phyloP scores from a whole-genome alignment of 1,284 basidiomycete species.

The Heterobasidion parviporum region DNA sequence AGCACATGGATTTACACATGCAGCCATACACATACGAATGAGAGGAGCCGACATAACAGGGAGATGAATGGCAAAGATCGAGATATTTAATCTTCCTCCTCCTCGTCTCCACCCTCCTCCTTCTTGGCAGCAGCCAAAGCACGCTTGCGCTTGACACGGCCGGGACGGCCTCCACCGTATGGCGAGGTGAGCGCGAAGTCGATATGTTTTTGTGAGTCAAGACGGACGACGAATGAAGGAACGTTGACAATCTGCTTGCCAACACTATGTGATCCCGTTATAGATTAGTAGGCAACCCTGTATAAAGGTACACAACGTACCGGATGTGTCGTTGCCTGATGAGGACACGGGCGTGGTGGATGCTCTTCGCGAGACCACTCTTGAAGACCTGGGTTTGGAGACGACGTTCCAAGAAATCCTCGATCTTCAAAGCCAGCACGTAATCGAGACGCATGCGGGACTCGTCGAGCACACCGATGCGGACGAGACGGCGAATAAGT shows the following conservation, averaged over 20 bases:
- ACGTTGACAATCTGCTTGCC: slow-evolving; percentile 99
- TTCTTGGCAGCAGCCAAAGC: slow-evolving; percentile 88
- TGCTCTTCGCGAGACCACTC: slow-evolving; percentile 94
- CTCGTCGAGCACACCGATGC: slow-evolving; percentile 99
- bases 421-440: slow-evolving; percentile 97
- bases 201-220: slow-evolving; percentile 97
- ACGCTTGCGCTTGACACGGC: slow-evolving; percentile 99
- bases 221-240: slow-evolving; percentile 97
- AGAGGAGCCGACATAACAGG: slow-evolving; percentile 18
- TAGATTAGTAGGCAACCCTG: background rate
- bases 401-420: slow-evolving; percentile 99
- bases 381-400: slow-evolving; percentile 99
- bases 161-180: slow-evolving; percentile 94
- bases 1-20: slow-evolving; percentile 8
- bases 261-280: slow-evolving; percentile 46
- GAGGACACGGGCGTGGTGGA: slow-evolving; percentile 97
- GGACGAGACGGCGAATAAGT: slow-evolving; percentile 96
- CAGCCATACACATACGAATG: slow-evolving; percentile 6
- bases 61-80: slow-evolving; percentile 14
- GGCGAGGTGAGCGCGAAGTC: slow-evolving; percentile 98
- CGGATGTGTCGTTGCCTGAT: slow-evolving; percentile 97
- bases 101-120: slow-evolving; percentile 85
- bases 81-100: slow-evolving; percentile 63
- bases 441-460: slow-evolving; percentile 99
- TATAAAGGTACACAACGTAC: slow-evolving; percentile 33